phyloP scores from a whole-genome alignment of 139 green algal species.

The Tetraselmis chui region DNA sequence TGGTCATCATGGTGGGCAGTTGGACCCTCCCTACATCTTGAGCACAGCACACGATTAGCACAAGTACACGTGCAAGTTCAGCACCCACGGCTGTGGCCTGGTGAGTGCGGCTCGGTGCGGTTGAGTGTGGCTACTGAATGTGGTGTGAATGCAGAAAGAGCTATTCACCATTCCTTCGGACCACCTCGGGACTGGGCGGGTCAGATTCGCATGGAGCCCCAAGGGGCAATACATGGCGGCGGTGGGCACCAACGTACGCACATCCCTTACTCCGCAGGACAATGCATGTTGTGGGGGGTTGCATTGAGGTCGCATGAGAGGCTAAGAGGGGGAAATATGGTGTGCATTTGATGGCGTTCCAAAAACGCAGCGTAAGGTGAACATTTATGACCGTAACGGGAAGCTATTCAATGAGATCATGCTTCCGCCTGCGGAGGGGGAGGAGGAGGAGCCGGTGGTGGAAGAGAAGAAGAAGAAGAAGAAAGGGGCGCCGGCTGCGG shows the following conservation, averaged over 20 bases:
- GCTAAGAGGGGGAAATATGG: background rate
- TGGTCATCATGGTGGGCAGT: too few species aligned
- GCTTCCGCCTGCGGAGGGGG: conserved; percentile 33
- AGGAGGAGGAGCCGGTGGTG: background rate
- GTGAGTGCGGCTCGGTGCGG: too few species aligned
- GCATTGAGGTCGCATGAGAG: background rate
- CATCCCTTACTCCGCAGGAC: background rate
- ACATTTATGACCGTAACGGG: conserved; percentile 56
- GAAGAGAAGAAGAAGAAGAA: background rate
- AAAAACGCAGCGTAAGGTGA: conserved; percentile 46
- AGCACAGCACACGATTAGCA: too few species aligned
- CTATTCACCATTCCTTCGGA: conserved; percentile 12
- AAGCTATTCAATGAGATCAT: conserved; percentile 46
- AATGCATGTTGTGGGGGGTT: background rate
- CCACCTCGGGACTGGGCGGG: conserved; percentile 8
- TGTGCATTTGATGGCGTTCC: background rate
- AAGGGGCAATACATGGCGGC: conserved; percentile 27
- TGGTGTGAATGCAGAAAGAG: conserved; percentile 11
- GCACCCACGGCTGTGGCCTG: too few species aligned
- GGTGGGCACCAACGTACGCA: conserved; percentile 39
- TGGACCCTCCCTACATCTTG: too few species aligned
- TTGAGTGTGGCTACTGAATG: too few species aligned
- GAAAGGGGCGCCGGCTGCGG: background rate
- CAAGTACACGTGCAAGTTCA: too few species aligned
- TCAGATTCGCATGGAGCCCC: conserved; percentile 16